These are phyloP conservation scores for Coniosporium apollinis DNA, from an alignment of 495 filamentous ascomycete species.

Conservation along the genomic window DNA sequence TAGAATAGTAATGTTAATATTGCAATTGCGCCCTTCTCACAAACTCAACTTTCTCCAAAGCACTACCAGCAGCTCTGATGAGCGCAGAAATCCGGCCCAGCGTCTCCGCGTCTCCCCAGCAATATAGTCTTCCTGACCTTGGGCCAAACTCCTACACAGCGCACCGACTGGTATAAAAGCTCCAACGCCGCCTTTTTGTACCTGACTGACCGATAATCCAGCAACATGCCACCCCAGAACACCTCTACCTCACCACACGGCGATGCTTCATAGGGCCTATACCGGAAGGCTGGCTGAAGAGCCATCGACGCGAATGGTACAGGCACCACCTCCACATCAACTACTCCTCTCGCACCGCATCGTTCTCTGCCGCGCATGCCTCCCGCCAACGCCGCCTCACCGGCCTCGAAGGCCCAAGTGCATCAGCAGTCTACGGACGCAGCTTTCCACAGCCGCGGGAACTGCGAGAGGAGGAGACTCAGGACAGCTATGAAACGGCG, in stretches of 20 bases:
- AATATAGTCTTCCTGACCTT: conserved; percentile 3
- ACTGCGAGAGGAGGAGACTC: conserved; percentile 16
- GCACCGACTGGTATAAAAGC: conserved; percentile 32
- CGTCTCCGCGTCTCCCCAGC: no score
- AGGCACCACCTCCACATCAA: conserved; percentile 35
- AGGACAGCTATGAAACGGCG: conserved; percentile 4
- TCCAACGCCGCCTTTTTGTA: not conserved
- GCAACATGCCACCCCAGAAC: conserved; percentile 45
- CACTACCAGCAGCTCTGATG: no score
- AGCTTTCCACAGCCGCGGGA: conserved; percentile 31
- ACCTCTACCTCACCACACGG: conserved; percentile 44
- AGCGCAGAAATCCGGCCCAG: no score
- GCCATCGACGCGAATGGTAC: conserved; percentile 48
- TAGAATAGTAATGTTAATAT: no score
- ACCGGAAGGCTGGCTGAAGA: conserved; percentile 50
- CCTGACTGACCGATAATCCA: conserved; percentile 15
- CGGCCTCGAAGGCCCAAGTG: conserved; percentile 25
- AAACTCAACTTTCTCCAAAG: no score
- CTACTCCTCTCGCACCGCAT: conserved; percentile 38
- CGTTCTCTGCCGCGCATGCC: conserved; percentile 33
- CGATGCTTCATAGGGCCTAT: conserved; percentile 55
- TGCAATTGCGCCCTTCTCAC: no score
- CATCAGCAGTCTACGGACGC: conserved; percentile 18
- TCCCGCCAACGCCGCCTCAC: conserved; percentile 26
- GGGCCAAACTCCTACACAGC: conserved; percentile 35